A percentile compares a stretch with the other conserved stretches of the same genome.
Evolutionary conservation across 83 land plant genomes (phyloP).

Genomic region (Picea engelmannii): DNA sequence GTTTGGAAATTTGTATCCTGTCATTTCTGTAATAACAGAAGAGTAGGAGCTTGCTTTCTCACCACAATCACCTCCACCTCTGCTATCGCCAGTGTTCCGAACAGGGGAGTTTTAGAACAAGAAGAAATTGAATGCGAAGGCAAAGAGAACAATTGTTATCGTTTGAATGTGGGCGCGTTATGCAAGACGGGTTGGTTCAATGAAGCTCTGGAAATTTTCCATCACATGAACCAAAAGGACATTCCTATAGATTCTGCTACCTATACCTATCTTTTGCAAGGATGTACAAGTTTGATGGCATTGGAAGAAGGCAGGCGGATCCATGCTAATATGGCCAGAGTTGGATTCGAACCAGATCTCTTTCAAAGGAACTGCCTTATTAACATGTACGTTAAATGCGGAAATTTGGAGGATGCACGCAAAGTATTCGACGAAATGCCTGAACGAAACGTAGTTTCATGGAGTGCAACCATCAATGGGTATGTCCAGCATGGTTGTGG

Average conservation of each 20-base stretch:
- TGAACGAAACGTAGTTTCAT: conserved; percentile 5
- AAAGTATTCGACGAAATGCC: conserved; percentile 11
- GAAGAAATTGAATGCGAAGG: not conserved
- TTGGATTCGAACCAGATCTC: not conserved
- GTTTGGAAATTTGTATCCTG: no score
- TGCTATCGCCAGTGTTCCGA: not conserved
- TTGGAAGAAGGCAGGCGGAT: conserved; percentile 6
- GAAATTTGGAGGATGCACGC: conserved; percentile 8
- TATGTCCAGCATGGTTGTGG: conserved; percentile 1
- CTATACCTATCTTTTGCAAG: not conserved
- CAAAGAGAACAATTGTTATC: not conserved
- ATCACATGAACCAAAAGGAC: not conserved
- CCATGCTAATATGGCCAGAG: not conserved
- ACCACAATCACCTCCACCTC: not conserved
- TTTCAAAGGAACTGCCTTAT: conserved; percentile 12
- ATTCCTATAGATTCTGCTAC: not conserved
- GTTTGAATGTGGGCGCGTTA: not conserved
- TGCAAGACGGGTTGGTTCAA: not conserved
- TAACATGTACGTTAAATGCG: conserved; percentile 16
- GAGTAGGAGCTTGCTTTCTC: no score
- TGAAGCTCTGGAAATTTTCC: conserved; percentile 1
- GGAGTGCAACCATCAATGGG: conserved; percentile 12
- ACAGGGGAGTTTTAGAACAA: no score
- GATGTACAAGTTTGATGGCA: not conserved
- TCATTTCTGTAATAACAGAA: no score